Evolutionary conservation across 768 basidiomycete species (phyloP), one percentile per base, ranked within the genome.

Genomic region (Termitomyces heimii): DNA sequence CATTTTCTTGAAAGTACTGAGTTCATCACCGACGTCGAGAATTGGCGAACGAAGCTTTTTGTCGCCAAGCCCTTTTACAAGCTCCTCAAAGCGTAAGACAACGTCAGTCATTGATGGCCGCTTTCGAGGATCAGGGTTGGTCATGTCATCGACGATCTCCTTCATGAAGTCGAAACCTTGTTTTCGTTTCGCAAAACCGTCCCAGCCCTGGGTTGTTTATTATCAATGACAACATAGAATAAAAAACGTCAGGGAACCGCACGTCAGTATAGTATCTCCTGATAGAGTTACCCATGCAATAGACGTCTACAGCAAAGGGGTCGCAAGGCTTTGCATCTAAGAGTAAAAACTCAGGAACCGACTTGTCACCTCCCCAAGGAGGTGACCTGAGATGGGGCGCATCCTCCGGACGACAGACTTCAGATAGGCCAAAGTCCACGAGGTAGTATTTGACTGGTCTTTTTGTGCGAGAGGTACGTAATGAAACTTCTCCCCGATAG

Each of bases 81-180:
- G 64, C 2, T 6, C 46, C 2, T 59, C 53, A 46, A 73, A 71
- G 0, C 68, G 66, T 8, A 47, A 10, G 0, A 71, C 65, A 1
- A 71, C 70, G 20, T 69, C 66, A 20, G 70, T 67, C 62, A 71
- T 71, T 0, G 62, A 70, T 1, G 72, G 74, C 53, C 72, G 66
- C 50, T 66, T 65, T 0, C 58, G 26, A 0, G 75, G 75, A 47
- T 75, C 69, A 7, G 57, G 44, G 9, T 66, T 51, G 5, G 58
- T 53, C 40, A 42, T 42, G 12, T 42, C 40, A 20, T 22, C 40
- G 20, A 42, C 10, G 1, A 42, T 20, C 22, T 22, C 40, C 9
- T 35, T 37, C 39, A 42, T 42, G 37, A 53, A 53, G 3, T 53
- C 39, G 6, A 53, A 53, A 16, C 51, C 51, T 53, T 53, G 51